These are phyloP conservation scores for Cucurbita maxima DNA, from an alignment of 306 rosid species.

Conservation along the genomic window DNA sequence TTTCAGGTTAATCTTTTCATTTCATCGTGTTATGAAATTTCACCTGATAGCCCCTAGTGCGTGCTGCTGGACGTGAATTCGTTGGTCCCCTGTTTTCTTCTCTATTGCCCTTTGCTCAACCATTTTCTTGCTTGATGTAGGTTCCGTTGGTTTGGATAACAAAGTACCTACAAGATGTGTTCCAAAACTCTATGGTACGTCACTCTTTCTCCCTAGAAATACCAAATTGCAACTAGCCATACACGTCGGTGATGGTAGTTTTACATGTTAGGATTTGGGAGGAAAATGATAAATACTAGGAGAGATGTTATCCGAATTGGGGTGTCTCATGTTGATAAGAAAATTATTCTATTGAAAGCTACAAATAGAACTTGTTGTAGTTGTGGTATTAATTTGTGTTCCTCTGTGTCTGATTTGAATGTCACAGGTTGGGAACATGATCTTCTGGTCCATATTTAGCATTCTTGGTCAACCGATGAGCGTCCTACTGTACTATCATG, in stretches of 20 bases:
- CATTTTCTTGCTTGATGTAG: constrained; percentile 17
- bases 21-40: not conserved
- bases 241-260: not conserved
- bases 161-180: constrained; percentile 59
- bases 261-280: not conserved
- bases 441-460: constrained; percentile 81
- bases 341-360: not conserved
- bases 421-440: constrained; percentile 87
- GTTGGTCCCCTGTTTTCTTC: not conserved
- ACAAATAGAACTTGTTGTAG: not conserved
- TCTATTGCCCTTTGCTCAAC: not conserved
- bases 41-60: not conserved
- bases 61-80: not conserved
- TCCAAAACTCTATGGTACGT: constrained; percentile 72
- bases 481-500: constrained; percentile 79
- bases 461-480: constrained; percentile 98
- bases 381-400: not conserved
- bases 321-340: not conserved
- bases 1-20: constrained; percentile 40
- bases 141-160: constrained; percentile 79
- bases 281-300: not conserved
- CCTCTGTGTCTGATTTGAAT: not conserved
- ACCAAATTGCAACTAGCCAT: not conserved
- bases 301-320: not conserved
- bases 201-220: not conserved